Evolutionary conservation across 768 basidiomycete species (phyloP).

Genomic region (Pleurotus eryngii): DNA sequence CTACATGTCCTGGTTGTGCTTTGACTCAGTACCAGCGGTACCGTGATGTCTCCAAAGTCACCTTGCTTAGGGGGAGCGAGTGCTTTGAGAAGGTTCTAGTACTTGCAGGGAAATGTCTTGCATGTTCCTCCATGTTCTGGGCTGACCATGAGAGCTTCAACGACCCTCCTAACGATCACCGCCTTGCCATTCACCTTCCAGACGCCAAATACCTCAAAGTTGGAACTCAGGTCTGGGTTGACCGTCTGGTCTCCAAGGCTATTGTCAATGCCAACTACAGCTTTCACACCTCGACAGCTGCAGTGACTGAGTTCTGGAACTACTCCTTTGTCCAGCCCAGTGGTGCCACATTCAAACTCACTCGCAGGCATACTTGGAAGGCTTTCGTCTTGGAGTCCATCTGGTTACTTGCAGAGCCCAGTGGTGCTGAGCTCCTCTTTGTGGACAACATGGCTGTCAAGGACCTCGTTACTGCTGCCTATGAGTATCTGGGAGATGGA

Average conservation of each 20-base stretch:
- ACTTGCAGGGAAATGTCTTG: slow-evolving; percentile 12
- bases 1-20: not conserved
- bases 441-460: no score
- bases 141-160: slow-evolving; percentile 16
- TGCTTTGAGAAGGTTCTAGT: slow-evolving; percentile 9
- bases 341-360: no score
- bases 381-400: no score
- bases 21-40: not conserved
- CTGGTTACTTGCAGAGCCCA: no score
- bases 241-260: slow-evolving; percentile 11
- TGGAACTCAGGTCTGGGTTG: slow-evolving; percentile 12
- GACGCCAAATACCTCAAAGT: slow-evolving; percentile 14
- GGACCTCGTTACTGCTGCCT: no score
- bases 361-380: no score
- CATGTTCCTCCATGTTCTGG: slow-evolving; percentile 13
- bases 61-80: slow-evolving; percentile 11
- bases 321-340: no score
- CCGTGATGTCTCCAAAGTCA: slow-evolving; percentile 12
- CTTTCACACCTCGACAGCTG: slow-evolving; percentile 16
- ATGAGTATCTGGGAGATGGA: no score
- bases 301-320: not conserved
- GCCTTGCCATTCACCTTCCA: slow-evolving; percentile 4
- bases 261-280: slow-evolving; percentile 14
- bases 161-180: not conserved
- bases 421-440: no score